Conservation (phyloP, 1,139 yeast genomes). For the Tardiomyces digboiensis region DNA sequence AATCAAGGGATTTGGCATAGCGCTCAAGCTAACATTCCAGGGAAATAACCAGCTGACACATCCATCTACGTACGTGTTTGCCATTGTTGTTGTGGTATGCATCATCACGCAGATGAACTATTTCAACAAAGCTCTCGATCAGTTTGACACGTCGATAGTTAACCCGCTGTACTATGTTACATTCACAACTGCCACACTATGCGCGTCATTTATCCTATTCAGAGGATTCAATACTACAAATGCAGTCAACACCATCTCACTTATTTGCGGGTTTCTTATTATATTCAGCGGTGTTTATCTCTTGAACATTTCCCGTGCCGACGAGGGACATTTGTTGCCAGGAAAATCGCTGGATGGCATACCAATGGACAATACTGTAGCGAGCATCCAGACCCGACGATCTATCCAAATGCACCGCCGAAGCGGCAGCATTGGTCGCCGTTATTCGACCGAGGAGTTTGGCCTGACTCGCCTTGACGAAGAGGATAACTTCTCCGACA, state of each 20-base stretch:
- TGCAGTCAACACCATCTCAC: slow-evolving; percentile 73
- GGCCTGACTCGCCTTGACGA: slow-evolving; percentile 27
- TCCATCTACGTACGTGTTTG: slow-evolving; percentile 73
- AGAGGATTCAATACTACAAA: slow-evolving; percentile 82
- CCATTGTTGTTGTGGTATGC: slow-evolving; percentile 69
- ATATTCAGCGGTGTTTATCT: slow-evolving; percentile 84
- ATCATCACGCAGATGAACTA: slow-evolving; percentile 89
- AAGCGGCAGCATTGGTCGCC: slow-evolving; percentile 3
- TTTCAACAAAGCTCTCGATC: slow-evolving; percentile 88
- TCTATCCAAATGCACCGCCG: slow-evolving; percentile 33
- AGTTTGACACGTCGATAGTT: slow-evolving; percentile 86
- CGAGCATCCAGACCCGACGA: slow-evolving; percentile 67
- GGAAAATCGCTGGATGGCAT: slow-evolving; percentile 56
- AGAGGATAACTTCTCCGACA: slow-evolving; percentile 4
- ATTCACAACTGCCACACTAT: slow-evolving; percentile 79
- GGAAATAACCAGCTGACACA: slow-evolving; percentile 92
- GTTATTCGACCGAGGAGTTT: slow-evolving; percentile 25
- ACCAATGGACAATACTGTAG: slow-evolving; percentile 81
- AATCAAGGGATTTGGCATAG: slow-evolving; percentile 90
- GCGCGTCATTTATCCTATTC: slow-evolving; percentile 80
- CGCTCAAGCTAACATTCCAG: slow-evolving; percentile 70
- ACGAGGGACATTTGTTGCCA: slow-evolving; percentile 32
- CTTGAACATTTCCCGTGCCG: slow-evolving; percentile 68
- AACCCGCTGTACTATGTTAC: slow-evolving; percentile 89
- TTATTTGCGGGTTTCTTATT: slow-evolving; percentile 77